Conservation (phyloP, 345 rosid species). For the Clausena lansium region DNA sequence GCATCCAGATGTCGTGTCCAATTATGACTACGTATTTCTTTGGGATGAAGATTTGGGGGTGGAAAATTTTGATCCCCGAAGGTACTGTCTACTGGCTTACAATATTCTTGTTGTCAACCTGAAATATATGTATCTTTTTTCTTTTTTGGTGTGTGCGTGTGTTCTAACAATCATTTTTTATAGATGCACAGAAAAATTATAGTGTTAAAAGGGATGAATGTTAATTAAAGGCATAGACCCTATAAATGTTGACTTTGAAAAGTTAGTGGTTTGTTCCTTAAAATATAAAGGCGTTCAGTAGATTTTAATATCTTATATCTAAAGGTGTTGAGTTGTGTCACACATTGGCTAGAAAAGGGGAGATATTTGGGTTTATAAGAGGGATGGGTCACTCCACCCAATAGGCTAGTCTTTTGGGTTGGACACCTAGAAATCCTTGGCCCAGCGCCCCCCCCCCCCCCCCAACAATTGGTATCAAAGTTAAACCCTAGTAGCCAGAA, state of each 20-base stretch:
- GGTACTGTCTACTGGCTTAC: constrained; percentile 33
- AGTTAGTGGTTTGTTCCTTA: background rate
- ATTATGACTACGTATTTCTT: constrained; percentile 86
- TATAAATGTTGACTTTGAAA: background rate
- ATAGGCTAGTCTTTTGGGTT: too few relatives aligned
- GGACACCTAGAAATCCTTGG: too few relatives aligned
- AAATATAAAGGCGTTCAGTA: background rate
- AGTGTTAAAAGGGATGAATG: background rate
- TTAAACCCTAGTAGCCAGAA: too few relatives aligned
- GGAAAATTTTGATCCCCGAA: constrained; percentile 67
- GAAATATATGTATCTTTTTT: background rate
- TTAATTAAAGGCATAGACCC: background rate
- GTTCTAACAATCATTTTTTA: background rate
- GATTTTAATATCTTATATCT: background rate
- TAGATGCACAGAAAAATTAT: background rate
- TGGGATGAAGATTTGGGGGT: constrained; percentile 99
- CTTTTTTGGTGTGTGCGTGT: background rate
- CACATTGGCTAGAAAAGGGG: too few relatives aligned
- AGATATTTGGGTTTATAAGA: too few relatives aligned
- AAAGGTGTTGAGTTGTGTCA: too few relatives aligned
- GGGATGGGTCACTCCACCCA: too few relatives aligned
- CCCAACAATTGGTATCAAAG: too few relatives aligned
- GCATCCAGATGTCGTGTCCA: constrained; percentile 82
- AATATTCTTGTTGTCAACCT: background rate
- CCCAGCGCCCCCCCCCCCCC: too few relatives aligned